These are phyloP conservation scores for Geosmithia morbida DNA, from an alignment of 2,329 filamentous ascomycete genomes.

Conservation along the genomic window DNA sequence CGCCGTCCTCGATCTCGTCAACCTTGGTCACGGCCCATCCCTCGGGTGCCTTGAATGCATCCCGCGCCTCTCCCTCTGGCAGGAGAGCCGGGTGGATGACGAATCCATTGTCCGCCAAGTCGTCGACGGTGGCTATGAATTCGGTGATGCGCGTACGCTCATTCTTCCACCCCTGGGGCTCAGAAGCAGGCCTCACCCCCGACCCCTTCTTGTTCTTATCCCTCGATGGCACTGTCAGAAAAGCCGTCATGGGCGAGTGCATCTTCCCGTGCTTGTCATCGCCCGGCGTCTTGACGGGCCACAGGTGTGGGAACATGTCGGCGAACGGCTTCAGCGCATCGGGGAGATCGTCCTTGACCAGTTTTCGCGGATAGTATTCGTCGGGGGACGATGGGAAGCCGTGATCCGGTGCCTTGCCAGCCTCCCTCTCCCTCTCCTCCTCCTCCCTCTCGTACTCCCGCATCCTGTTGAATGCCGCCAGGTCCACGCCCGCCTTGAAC, in stretches of 20 bases:
- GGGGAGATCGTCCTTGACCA: slow-evolving; percentile 36
- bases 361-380: slow-evolving; percentile 41
- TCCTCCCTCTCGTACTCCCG: slow-evolving; percentile 11
- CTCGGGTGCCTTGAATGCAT: slow-evolving; percentile 37
- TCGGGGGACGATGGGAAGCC: slow-evolving; percentile 31
- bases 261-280: slow-evolving; percentile 70
- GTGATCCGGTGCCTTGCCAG: not conserved
- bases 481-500: slow-evolving; percentile 53
- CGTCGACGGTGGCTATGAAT: slow-evolving; percentile 57
- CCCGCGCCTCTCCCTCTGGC: slow-evolving; percentile 36
- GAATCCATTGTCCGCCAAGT: slow-evolving; percentile 75
- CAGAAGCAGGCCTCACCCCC: slow-evolving; percentile 43
- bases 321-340: slow-evolving; percentile 50
- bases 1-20: slow-evolving; percentile 48
- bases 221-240: slow-evolving; percentile 64
- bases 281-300: slow-evolving; percentile 79
- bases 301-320: slow-evolving; percentile 74
- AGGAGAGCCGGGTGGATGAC: slow-evolving; percentile 69
- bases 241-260: slow-evolving; percentile 75
- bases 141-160: slow-evolving; percentile 70
- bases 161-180: slow-evolving; percentile 55
- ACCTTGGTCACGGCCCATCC: slow-evolving; percentile 80
- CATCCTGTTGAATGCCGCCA: slow-evolving; percentile 26
- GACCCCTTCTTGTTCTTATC: slow-evolving; percentile 42
- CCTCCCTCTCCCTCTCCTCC: slow-evolving; percentile 10